Evolutionary conservation across 2,329 filamentous ascomycete genomes (phyloP), one percentile per base, ranked within the genome.

Genomic region (Waltergamsia citrina): DNA sequence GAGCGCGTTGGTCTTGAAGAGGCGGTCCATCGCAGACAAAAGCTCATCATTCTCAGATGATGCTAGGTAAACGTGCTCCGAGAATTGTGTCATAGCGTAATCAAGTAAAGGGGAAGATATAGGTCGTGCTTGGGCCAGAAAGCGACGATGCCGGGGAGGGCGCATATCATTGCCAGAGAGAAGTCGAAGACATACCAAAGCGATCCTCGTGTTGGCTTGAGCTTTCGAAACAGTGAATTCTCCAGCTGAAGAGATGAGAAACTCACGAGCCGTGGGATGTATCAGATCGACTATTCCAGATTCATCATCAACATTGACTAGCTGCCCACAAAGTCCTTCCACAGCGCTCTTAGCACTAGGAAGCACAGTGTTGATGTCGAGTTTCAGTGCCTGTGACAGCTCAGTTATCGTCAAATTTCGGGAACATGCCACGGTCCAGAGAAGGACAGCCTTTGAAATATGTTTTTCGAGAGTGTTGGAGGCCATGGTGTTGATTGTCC

Each of bases 251-350:
- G 45, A 42, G 2, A 53, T 29, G 6, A 55, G 38, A 33, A 52
- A 54, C 33, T 51, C 44, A 14, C 43, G 38, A 1, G 42, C 51
- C 3, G 51, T 54, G 15, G 47, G 29, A 28, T 56, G 51, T 8
- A 51, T 41, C 22, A 56, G 30, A 8, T 47, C 34, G 3, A 53
- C 43, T 2, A 36, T 16, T 12, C 38, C 41, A 0, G 35, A 27
- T 7, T 36, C 14, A 4, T 37, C 19, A 32, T 54, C 44, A 7
- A 56, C 34, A 3, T 27, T 35, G 4, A 56, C 47, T 9, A 58
- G 41, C 7, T 56, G 46, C 2, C 53, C 53, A 30, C 53, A 58
- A 3, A 50, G 31, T 4, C 43, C 41, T 20, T 41, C 35, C 6
- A 57, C 44, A 4, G 47, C 41, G 12, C 24, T 33, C 21, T 45